These are phyloP conservation scores for Fusarium euwallaceae DNA, from an alignment of 2,329 filamentous ascomycete genomes.

Conservation along the genomic window DNA sequence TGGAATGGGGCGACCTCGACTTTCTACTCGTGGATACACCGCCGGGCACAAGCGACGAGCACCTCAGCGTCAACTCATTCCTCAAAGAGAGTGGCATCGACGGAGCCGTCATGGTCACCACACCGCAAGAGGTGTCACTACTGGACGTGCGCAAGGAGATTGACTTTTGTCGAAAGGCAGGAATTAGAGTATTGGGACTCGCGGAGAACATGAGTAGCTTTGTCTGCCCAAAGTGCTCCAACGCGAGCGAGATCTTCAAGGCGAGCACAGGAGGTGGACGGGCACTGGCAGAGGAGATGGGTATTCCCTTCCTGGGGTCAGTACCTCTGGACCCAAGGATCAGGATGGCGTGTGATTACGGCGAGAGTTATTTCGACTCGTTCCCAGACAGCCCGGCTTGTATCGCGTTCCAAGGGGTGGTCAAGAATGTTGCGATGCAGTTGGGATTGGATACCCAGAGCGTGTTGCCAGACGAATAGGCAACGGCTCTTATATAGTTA, in stretches of 20 bases:
- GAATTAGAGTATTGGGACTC: conserved; percentile 87
- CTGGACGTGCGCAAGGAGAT: conserved; percentile 97
- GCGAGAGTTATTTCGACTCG: conserved; percentile 95
- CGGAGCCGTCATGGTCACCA: conserved; percentile 92
- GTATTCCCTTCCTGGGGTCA: conserved; percentile 87
- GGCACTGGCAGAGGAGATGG: conserved; percentile 85
- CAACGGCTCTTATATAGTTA: conserved; percentile 28
- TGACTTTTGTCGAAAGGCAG: conserved; percentile 96
- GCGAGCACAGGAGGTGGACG: conserved; percentile 90
- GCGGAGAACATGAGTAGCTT: conserved; percentile 99
- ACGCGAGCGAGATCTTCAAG: conserved; percentile 87
- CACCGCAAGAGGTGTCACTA: conserved; percentile 92
- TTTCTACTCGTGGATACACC: conserved; percentile 95
- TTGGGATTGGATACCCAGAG: conserved; percentile 72
- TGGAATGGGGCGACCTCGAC: conserved; percentile 96
- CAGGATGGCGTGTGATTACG: conserved; percentile 96
- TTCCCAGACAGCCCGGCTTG: conserved; percentile 96
- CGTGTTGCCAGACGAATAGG: conserved; percentile 57
- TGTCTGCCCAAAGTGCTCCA: conserved; percentile 91
- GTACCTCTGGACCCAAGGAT: conserved; percentile 95
- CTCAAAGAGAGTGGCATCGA: conserved; percentile 93
- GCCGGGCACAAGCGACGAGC: conserved; percentile 94
- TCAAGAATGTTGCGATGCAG: conserved; percentile 76
- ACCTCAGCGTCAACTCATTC: conserved; percentile 92
- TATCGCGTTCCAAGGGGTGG: conserved; percentile 82